A percentile compares a stretch with the other conserved stretches of the same genome.
Evolutionary conservation across 2,329 filamentous ascomycete genomes (phyloP).

Genomic region (Colletotrichum neosansevieriae): DNA sequence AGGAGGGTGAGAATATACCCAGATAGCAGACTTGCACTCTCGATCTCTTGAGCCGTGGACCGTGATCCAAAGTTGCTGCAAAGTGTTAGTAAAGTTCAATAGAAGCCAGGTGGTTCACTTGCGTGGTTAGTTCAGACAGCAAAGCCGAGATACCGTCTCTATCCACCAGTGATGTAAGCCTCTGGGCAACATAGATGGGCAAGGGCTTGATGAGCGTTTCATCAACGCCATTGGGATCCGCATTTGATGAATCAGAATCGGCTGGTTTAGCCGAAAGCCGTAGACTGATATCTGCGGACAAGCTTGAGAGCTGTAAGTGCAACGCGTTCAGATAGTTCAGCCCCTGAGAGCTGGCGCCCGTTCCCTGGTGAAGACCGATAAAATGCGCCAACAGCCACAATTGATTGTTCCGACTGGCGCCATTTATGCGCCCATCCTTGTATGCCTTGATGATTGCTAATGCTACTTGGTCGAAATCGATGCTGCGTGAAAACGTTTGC

Average conservation of each 20-base stretch:
- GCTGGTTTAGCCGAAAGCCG: conserved; percentile 50
- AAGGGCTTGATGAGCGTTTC: conserved; percentile 52
- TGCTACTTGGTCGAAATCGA: conserved; percentile 57
- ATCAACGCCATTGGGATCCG: conserved; percentile 33
- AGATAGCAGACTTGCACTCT: conserved; percentile 72
- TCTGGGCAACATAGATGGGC: conserved; percentile 70
- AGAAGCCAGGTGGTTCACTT: background rate
- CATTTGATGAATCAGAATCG: conserved; percentile 23
- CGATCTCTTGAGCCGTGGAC: conserved; percentile 48
- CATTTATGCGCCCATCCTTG: conserved; percentile 42
- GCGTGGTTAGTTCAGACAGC: conserved; percentile 50
- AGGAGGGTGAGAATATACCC: conserved; percentile 89
- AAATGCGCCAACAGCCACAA: conserved; percentile 78
- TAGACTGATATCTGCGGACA: conserved; percentile 64
- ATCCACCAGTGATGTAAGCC: conserved; percentile 79
- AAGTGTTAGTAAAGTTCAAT: conserved; percentile 5
- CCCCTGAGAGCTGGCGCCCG: conserved; percentile 50
- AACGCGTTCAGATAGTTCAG: conserved; percentile 63
- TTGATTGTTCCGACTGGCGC: conserved; percentile 55
- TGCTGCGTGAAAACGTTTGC: conserved; percentile 48
- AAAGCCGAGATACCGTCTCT: conserved; percentile 78
- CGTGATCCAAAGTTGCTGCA: conserved; percentile 34
- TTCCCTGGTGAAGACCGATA: conserved; percentile 65
- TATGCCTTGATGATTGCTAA: conserved; percentile 55
- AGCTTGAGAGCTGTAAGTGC: conserved; percentile 64